Evolutionary conservation across 2,329 filamentous ascomycete genomes (phyloP), one percentile per base, ranked within the genome.

Genomic region (Phialocephala subalpina): DNA sequence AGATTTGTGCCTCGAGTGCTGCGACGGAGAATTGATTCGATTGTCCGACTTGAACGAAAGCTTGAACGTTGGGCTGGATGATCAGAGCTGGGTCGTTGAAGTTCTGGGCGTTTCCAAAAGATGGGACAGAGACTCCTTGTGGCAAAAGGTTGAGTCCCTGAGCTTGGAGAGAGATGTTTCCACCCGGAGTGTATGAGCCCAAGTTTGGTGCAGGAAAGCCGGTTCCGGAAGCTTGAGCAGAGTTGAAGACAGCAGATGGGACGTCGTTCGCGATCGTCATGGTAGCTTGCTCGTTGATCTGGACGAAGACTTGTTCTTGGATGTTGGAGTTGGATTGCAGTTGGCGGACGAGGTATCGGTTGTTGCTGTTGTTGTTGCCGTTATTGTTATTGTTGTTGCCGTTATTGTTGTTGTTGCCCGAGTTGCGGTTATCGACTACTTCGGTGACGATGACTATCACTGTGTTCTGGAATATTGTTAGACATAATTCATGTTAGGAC

Each of bases 391-490:
- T n/a, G n/a, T n/a, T n/a, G n/a, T n/a, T n/a, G n/a, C n/a, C n/a
- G n/a, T n/a, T n/a, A n/a, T n/a, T n/a, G n/a, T 72, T 70, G n/a
- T 55, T 35, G 57, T 70, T 71, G 40, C 61, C 67, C 11, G 18
- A 25, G 29, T 70, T 56, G 22, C 73, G 71, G 55, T 63, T 67
- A 55, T 76, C 73, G 35, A 69, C 66, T 14, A 76, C 68, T 52
- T 72, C 53, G 29, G 73, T 73, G 4, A 76, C 67, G 55, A 76
- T 63, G 9, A 75, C 62, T n/a, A 74, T 67, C 36, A 76, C 57
- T 27, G 71, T 76, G 62, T 76, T 76, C 73, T 76, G 25, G n/a
- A n/a, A n/a, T n/a, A n/a, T n/a, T n/a, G n/a, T n/a, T n/a, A n/a
- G n/a, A n/a, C n/a, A n/a, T n/a, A n/a, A n/a, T n/a, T n/a, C n/a